Percentiles rank a stretch among this genome's conserved stretches.
Evolutionary conservation across 208 protist genomes (phyloP).

Genomic region (Phytomonas sp.): DNA sequence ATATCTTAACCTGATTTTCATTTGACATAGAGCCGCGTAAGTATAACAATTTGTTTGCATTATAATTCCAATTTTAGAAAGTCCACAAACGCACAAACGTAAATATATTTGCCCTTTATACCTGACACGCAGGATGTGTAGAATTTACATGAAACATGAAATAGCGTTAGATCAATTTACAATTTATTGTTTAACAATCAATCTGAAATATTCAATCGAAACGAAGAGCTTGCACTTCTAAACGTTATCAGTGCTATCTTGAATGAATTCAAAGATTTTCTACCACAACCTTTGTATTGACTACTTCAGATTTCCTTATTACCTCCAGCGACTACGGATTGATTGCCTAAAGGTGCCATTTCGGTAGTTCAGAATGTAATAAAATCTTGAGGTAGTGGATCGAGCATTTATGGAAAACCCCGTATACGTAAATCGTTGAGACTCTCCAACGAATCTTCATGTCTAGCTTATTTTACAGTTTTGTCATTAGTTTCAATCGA

Average conservation of each 20-base stretch:
- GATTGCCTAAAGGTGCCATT: neutral
- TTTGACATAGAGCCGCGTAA: neutral
- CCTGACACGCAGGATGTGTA: neutral
- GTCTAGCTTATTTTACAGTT: slow-evolving; percentile 4
- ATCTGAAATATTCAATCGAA: neutral
- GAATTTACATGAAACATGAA: neutral
- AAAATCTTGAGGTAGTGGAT: neutral
- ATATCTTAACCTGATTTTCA: neutral
- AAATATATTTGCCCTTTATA: neutral
- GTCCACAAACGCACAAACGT: neutral
- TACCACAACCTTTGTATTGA: neutral
- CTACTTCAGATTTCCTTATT: neutral
- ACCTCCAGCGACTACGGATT: neutral
- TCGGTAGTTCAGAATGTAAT: neutral
- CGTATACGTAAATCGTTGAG: neutral
- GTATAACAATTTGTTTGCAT: neutral
- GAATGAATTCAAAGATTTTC: neutral
- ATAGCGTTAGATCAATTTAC: slow-evolving; percentile 2
- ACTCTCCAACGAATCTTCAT: neutral
- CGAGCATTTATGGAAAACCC: neutral
- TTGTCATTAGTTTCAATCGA: slow-evolving; percentile 6
- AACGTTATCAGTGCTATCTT: neutral
- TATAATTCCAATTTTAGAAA: neutral
- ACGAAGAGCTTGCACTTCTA: neutral
- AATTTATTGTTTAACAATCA: slow-evolving; percentile 2